Base-by-base conservation (phyloP, 768 basidiomycete genomes). In the Tephrocybe sp. region DNA sequence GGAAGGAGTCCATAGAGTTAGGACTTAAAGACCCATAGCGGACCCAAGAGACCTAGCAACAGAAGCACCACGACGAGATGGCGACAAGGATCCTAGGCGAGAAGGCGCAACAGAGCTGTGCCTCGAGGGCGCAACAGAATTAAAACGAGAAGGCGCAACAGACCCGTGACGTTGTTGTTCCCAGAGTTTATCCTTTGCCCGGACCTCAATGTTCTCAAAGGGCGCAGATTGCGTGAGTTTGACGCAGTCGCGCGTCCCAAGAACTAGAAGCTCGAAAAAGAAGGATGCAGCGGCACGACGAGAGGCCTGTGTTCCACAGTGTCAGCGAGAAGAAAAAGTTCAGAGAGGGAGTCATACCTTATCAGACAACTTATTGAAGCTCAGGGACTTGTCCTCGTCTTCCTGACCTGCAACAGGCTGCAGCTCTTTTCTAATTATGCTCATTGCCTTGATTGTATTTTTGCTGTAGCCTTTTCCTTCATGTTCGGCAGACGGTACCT, bases 221-320 rank as follows among this genome's bases (percentile, higher is more conserved):
- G 92, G 73, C 7, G 72, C 73, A 5, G 64, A 60, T 65, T 99
- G 97, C 6, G 82, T 70, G 36, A 99, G 68, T 58, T 88, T 83
- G 57, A 99, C 74, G 63, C 89, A 93, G 65, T 98, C 95, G 27
- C 91, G 86, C 4, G 96, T 98, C 9, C 92, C 87, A 1, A 99
- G 82, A 1, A 98, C 92, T 24, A 99, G 84, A 27, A 98, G 70
- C 67, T 99, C 97, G 64, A 99, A 99, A 78, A 99, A 99, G 76
- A 99, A 98, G 1, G 92, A 86, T 1, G 96, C 84, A 1, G 96
- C 93, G 11, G 94, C 97, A 34, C 92, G 84, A 39, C 91, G 86
- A 9, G 92, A 89, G 11, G 93, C 88, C 91, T 95, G 58, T 41
- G 42, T 28, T 42, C 31, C 8, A 12, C 22, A 9, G 11, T 2